Evolutionary conservation across 305 asterid genomes (phyloP).

Genomic region (Fraxinus greggii): DNA sequence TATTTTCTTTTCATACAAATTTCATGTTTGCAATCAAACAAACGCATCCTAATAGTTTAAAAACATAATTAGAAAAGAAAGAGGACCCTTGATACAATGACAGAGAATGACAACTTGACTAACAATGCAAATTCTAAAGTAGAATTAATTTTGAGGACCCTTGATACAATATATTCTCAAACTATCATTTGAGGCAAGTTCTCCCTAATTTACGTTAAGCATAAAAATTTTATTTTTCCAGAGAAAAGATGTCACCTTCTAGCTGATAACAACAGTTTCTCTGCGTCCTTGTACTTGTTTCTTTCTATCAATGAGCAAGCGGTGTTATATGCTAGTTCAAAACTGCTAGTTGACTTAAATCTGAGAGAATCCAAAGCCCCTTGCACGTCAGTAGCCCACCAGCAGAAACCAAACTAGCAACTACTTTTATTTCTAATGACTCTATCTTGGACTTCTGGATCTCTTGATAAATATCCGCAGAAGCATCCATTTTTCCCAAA

Average conservation of each 20-base stretch:
- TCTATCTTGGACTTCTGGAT: conserved; percentile 76
- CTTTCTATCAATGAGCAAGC: conserved; percentile 80
- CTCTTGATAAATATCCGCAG: conserved; percentile 58
- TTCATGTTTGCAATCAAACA: too few relatives aligned
- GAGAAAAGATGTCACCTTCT: conserved; percentile 49
- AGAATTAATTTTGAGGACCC: too few relatives aligned
- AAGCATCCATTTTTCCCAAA: conserved; percentile 70
- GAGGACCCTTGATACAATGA: neutral
- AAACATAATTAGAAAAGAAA: neutral
- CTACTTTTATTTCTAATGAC: conserved; percentile 64
- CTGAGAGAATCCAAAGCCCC: conserved; percentile 64
- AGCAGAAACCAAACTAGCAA: conserved; percentile 84
- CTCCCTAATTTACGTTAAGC: neutral
- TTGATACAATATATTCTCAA: too few relatives aligned
- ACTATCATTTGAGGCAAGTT: neutral
- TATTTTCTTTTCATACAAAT: too few relatives aligned
- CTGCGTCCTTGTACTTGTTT: conserved; percentile 63
- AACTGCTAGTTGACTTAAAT: conserved; percentile 77
- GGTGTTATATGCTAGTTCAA: conserved; percentile 86
- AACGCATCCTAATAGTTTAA: neutral
- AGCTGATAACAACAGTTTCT: conserved; percentile 74
- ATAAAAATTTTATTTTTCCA: neutral
- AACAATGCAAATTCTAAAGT: neutral
- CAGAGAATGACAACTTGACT: neutral
- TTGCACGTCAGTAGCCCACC: conserved; percentile 85